Base-by-base conservation (phyloP, 192 early-diverging fungal species). In the Backusella australiensis region DNA sequence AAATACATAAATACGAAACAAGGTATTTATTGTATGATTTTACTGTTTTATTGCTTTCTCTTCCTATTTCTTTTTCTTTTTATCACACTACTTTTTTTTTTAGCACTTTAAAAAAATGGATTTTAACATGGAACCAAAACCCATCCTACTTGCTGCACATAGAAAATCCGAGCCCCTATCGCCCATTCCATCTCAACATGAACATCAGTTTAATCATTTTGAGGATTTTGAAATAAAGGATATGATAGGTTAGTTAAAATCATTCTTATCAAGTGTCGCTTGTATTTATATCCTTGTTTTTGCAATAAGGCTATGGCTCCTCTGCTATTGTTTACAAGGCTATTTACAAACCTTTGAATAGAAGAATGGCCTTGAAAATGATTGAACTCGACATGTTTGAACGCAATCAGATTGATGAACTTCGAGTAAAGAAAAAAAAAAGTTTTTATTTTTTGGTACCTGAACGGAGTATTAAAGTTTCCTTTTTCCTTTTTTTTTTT, bases 381-480 rank as follows among this genome's bases (percentile, higher is more conserved):
- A 95, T 96, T 80, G 94, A 96, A 79, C 82, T 96, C 74, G 95
- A 96, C 79, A 90, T 90, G 86, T 96, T 96, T 90, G 94, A 95
- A 73, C 82, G 95, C 15, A 93, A 94, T 79, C 95, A 96, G 80
- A 96, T 96, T 76, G 95, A 96, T 78, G 95, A 96, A 80, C 86
- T 96, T 63, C 81, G 95, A 77, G 91, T 93, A 84, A 76, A 81
- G 80, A 32, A 5, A 26, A 67, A n/a, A 9, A n/a, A 29, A 29
- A 0, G 12, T 12, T 74, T 35, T 29, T 23, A 6, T 72, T 72
- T 63, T 63, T 63, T 63, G 56, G 56, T 63, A 26, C 56, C 56
- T 59, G 56, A 52, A 59, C 35, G 26, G 32, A 52, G 34, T 66
- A 66, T 23, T 66, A 36, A 66, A 32, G 32, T 32, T 32, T 32